A percentile compares a stretch with the other conserved stretches of the same genome.
These are phyloP conservation scores for Phlebopus sp. DNA, from an alignment of 1,284 basidiomycete species.

Conservation along the genomic window DNA sequence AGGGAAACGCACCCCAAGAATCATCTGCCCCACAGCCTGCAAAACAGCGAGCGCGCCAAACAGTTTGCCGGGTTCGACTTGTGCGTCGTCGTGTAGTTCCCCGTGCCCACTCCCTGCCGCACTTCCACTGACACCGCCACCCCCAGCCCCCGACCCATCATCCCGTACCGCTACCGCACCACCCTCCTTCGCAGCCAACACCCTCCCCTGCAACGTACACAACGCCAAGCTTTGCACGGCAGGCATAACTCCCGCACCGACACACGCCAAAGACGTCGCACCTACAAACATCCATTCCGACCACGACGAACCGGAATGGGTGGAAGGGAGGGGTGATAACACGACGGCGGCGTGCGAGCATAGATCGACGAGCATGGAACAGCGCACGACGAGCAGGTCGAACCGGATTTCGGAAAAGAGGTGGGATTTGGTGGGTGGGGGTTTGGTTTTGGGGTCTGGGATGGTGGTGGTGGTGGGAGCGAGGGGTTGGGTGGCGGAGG, in stretches of 20 bases:
- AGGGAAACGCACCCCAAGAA: conserved; percentile 55
- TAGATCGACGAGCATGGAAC: conserved; percentile 64
- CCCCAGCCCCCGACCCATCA: too few species aligned
- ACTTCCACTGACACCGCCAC: too few species aligned
- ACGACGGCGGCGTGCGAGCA: conserved; percentile 59
- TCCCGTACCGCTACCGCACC: too few species aligned
- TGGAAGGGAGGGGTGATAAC: conserved; percentile 45
- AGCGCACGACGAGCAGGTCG: conserved; percentile 58
- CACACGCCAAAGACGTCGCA: conserved; percentile 52
- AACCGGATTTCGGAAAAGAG: conserved; percentile 66
- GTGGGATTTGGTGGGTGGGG: conserved; percentile 46
- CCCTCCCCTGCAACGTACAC: conserved; percentile 59
- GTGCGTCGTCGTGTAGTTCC: too few species aligned
- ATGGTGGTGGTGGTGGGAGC: conserved; percentile 6
- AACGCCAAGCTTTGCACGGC: conserved; percentile 69
- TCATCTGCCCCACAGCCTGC: conserved; percentile 63
- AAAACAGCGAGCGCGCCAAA: conserved; percentile 69
- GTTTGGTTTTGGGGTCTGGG: conserved; percentile 31
- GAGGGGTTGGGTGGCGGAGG: not conserved
- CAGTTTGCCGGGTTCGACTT: conserved; percentile 46
- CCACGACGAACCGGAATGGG: conserved; percentile 11
- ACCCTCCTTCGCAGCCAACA: conserved; percentile 34
- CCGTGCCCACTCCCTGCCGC: too few species aligned
- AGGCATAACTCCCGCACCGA: conserved; percentile 63
- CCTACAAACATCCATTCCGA: conserved; percentile 53